Conservation (phyloP, 2,329 filamentous ascomycete species). For the Aspergillus amoenus region DNA sequence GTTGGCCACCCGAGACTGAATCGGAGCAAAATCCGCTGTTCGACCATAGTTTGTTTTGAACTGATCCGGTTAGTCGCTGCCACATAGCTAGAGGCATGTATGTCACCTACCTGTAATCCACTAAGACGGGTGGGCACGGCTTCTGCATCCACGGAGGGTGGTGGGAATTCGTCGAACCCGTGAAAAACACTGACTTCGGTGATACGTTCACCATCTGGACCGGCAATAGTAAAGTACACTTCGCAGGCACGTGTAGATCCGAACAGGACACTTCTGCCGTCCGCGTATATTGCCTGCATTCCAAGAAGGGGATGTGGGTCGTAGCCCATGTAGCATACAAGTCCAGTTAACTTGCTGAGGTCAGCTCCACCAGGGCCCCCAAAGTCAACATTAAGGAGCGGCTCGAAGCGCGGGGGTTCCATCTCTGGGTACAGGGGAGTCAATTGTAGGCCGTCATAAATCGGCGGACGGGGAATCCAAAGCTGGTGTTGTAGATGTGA, state of each 20-base stretch:
- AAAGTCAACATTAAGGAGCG: constrained; percentile 14
- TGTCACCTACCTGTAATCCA: background rate
- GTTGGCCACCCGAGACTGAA: background rate
- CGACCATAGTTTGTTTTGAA: background rate
- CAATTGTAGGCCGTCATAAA: background rate
- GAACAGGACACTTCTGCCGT: constrained; percentile 7
- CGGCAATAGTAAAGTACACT: constrained; percentile 4
- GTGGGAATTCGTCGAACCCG: background rate
- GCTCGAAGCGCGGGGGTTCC: constrained; percentile 5
- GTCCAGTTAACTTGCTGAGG: constrained; percentile 4
- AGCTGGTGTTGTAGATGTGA: background rate
- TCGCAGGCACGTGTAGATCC: constrained; percentile 3
- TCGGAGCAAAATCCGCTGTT: background rate
- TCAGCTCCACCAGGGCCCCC: constrained; percentile 2
- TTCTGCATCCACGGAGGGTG: background rate
- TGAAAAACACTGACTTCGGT: background rate
- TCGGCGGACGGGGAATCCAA: constrained; percentile 5
- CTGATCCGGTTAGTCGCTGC: background rate
- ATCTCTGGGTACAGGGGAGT: constrained; percentile 4
- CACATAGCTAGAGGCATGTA: background rate
- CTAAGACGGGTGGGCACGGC: background rate
- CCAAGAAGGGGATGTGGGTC: constrained; percentile 8
- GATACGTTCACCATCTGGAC: background rate
- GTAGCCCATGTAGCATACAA: constrained; percentile 10
- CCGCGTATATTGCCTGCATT: constrained; percentile 3